Conservation (phyloP, 176 grass and related monocot genomes). For the Cenchrus purpureus region DNA sequence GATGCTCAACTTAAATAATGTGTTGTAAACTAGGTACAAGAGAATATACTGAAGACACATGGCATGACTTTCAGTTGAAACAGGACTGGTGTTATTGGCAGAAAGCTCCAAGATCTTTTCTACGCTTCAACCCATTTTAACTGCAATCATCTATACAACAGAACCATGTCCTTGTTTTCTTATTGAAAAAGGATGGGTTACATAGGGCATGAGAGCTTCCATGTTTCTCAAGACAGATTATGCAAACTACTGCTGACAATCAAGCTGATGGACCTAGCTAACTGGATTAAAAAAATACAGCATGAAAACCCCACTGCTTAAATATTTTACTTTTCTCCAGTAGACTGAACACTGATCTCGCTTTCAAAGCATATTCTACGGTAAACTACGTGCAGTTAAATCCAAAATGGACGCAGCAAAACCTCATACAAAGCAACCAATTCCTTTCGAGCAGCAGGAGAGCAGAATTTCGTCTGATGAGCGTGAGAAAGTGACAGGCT, state of each 20-base stretch:
- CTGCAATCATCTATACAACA: background rate
- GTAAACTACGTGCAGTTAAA: background rate
- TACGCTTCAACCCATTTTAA: background rate
- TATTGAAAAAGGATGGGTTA: background rate
- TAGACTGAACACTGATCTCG: constrained; percentile 19
- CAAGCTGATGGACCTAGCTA: constrained; percentile 9
- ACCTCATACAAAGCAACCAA: background rate
- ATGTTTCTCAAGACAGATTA: constrained; percentile 10
- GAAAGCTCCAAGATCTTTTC: background rate
- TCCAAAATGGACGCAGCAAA: constrained; percentile 29
- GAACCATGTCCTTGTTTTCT: background rate
- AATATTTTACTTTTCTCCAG: constrained; percentile 21
- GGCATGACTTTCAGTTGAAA: background rate
- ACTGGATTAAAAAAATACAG: background rate
- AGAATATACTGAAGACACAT: constrained; percentile 16
- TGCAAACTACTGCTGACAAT: background rate
- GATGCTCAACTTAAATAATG: background rate
- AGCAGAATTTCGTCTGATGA: background rate
- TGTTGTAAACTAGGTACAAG: constrained; percentile 23
- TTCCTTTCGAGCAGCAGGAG: constrained; percentile 7
- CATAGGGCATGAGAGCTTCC: background rate
- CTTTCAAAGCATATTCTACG: constrained; percentile 32
- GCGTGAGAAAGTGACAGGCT: constrained; percentile 32
- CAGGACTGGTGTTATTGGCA: background rate
- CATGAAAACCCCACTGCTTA: background rate